Percentiles rank a stretch among this genome's conserved stretches.
Evolutionary conservation across 768 basidiomycete genomes (phyloP).

Genomic region (Saitozyma podzolica): DNA sequence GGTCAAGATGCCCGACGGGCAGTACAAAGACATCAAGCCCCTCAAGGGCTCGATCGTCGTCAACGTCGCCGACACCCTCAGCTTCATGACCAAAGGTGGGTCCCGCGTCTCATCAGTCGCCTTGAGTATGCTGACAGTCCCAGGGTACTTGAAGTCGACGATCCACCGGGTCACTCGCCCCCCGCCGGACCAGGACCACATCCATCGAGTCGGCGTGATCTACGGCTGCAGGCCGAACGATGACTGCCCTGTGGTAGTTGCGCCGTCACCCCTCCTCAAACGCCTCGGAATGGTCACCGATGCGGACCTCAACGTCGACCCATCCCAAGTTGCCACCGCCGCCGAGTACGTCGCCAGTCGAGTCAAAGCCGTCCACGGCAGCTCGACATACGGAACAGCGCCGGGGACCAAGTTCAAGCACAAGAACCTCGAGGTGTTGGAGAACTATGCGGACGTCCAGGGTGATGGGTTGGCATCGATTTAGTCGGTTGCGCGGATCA

Average conservation of each 20-base stretch:
- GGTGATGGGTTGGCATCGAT: background rate
- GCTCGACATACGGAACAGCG: conserved; percentile 19
- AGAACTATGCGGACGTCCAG: conserved; percentile 23
- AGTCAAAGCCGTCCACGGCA: conserved; percentile 30
- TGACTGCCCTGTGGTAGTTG: conserved; percentile 22
- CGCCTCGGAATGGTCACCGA: conserved; percentile 19
- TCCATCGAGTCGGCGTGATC: conserved; percentile 31
- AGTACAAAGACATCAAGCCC: conserved; percentile 54
- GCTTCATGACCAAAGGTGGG: conserved; percentile 45
- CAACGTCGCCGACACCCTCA: conserved; percentile 47
- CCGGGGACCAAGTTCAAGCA: conserved; percentile 34
- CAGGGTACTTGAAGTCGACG: conserved; percentile 29
- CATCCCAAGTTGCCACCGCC: conserved; percentile 14
- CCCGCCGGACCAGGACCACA: conserved; percentile 31
- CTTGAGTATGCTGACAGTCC: conserved; percentile 1
- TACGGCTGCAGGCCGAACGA: conserved; percentile 36
- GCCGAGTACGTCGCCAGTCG: conserved; percentile 26
- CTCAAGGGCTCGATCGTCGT: conserved; percentile 52
- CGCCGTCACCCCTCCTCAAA: conserved; percentile 24
- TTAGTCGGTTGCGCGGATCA: too few relatives aligned
- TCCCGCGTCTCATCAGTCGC: background rate
- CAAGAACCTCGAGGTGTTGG: conserved; percentile 26
- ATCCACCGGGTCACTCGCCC: conserved; percentile 29
- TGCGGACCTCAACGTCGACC: conserved; percentile 12
- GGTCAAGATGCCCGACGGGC: conserved; percentile 52